Base-by-base conservation (phyloP, 2,329 filamentous ascomycete genomes). In the Colletotrichum scovillei region DNA sequence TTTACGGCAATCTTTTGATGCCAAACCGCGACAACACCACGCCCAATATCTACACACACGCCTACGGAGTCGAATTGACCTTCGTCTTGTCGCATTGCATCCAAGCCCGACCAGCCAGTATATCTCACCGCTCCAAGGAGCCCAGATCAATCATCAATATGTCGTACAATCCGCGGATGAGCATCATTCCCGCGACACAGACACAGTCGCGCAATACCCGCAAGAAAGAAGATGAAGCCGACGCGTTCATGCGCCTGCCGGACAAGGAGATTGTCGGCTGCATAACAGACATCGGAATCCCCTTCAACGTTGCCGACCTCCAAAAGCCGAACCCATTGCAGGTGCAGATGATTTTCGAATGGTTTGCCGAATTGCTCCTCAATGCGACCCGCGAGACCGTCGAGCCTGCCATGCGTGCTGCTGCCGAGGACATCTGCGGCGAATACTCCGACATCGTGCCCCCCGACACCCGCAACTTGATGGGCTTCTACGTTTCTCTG, bases 301-400 rank as follows among this genome's bases (percentile, higher is more conserved):
- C 91, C 32, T 98, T 98, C 83, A 93, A 91, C 46, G 88, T 95
- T 22, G 90, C 93, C 74, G 96, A 99, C 84, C 89, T 99, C 53
- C 92, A 96, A 78, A 98, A 98, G 81, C 97, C 97, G 5, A 98
- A 98, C 78, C 93, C 97, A 3, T 91, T 96, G 74, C 95, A 98
- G 79, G 95, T 98, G 67, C 97, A 99, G 84, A 95, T 97, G 87
- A 95, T 99, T 65, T 97, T 98, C 81, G 97, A 99, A 88, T 97
- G 95, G 93, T 97, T 99, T 78, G 95, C 95, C 72, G 95, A 98
- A 80, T 88, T 98, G 22, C 90, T 98, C 32, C 94, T 98, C 86
- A 98, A 98, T 84, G 93, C 94, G 67, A 98, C 95, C 46, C 93
- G 95, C 78, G 95, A 98, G 77, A 95, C 95, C 6, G 93, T 99